Percentiles rank a stretch among this genome's conserved stretches.
Conservation (phyloP, 2,329 filamentous ascomycete species). For the Metarhizium album region DNA sequence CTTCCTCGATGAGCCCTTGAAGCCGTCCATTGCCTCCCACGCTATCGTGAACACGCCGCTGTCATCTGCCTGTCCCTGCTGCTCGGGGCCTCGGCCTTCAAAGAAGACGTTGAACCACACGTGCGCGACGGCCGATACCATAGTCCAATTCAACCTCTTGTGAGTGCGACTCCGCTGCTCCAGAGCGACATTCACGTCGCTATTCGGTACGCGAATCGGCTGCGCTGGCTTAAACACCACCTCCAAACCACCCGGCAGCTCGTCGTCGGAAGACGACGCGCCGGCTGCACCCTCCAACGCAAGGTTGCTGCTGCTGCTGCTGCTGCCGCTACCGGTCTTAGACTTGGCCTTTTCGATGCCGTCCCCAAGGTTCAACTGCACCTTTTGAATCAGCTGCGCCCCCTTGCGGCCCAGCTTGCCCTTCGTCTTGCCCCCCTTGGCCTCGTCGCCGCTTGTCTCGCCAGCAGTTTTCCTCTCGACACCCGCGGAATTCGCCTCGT, state of each 20-base stretch:
- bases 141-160: slow-evolving; percentile 68
- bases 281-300: too few species aligned
- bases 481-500: slow-evolving; percentile 13
- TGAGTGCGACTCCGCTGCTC: slow-evolving; percentile 74
- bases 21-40: slow-evolving; percentile 73
- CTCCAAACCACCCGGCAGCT: slow-evolving; percentile 53
- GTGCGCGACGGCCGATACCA: slow-evolving; percentile 88
- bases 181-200: slow-evolving; percentile 83
- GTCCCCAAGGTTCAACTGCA: slow-evolving; percentile 14
- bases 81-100: slow-evolving; percentile 67
- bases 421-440: slow-evolving; percentile 7
- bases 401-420: slow-evolving; percentile 18
- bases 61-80: slow-evolving; percentile 51
- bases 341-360: slow-evolving; percentile 14
- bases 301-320: slow-evolving; percentile 4
- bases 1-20: slow-evolving; percentile 79
- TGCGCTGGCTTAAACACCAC: slow-evolving; percentile 66
- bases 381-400: slow-evolving; percentile 24
- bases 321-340: slow-evolving; percentile 9
- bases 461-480: background rate
- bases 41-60: slow-evolving; percentile 52
- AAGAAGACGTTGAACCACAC: slow-evolving; percentile 97
- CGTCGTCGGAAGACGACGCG: slow-evolving; percentile 23
- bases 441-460: background rate
- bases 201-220: slow-evolving; percentile 62